These are phyloP conservation scores for Crithidia brevicula DNA, from an alignment of 208 protist genomes.

Conservation along the genomic window DNA sequence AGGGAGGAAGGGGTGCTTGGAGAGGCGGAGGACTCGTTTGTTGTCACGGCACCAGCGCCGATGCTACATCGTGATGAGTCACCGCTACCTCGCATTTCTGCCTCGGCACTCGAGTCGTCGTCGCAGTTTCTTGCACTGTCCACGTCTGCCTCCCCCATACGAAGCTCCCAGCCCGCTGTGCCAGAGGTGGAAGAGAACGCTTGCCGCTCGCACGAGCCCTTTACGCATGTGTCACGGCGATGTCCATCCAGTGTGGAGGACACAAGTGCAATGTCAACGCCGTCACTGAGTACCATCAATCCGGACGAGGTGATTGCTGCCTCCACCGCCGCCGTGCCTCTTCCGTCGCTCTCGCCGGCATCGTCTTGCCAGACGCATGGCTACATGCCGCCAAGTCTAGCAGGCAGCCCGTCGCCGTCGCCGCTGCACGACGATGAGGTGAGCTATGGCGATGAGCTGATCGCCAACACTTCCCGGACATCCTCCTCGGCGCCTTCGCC, in stretches of 20 bases:
- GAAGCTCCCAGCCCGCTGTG: background rate
- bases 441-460: background rate
- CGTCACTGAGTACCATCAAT: background rate
- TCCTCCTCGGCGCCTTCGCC: background rate
- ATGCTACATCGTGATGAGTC: background rate
- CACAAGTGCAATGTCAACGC: background rate
- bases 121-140: constrained; percentile 20
- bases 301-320: background rate
- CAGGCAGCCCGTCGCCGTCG: background rate
- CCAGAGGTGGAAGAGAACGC: background rate
- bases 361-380: constrained; percentile 12
- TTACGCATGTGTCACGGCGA: background rate
- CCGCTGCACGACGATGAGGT: background rate
- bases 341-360: constrained; percentile 1
- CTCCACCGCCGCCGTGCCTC: background rate
- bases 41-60: background rate
- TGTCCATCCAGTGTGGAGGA: background rate
- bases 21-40: background rate
- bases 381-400: background rate
- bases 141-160: constrained; percentile 1
- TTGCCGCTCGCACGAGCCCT: constrained; percentile 18
- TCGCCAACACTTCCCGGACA: background rate
- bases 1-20: background rate
- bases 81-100: constrained; percentile 5
- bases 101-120: constrained; percentile 20